Evolutionary conservation across 768 basidiomycete genomes (phyloP).

Genomic region (Fomitopsis pulvina): DNA sequence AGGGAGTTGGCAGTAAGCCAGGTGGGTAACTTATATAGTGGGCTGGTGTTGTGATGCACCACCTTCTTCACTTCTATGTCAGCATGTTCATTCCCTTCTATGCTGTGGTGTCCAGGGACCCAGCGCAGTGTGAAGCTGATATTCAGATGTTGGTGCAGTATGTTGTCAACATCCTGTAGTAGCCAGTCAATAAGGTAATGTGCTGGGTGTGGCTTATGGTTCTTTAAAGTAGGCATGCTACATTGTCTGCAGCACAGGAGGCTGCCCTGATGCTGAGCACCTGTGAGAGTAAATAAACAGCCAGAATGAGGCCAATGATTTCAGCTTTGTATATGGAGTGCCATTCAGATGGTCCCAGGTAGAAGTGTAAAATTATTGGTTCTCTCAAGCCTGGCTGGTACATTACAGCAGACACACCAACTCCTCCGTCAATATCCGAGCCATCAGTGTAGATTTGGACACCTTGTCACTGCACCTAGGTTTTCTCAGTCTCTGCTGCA

Average conservation of each 20-base stretch:
- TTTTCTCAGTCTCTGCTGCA: constrained; percentile 4
- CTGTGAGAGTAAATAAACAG: constrained; percentile 17
- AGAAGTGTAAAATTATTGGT: constrained; percentile 1
- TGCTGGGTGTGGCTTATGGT: not conserved
- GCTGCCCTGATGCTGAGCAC: not conserved
- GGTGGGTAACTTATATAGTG: not conserved
- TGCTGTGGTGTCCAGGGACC: constrained; percentile 9
- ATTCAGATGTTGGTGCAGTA: not conserved
- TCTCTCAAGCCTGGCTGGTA: not conserved
- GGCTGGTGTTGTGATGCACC: not conserved
- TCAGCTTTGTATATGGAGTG: constrained; percentile 28
- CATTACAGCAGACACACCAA: constrained; percentile 26
- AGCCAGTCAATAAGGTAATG: constrained; percentile 7
- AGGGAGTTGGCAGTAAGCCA: constrained; percentile 8
- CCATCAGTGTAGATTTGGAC: constrained; percentile 24
- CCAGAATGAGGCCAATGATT: constrained; percentile 20
- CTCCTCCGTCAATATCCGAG: constrained; percentile 19
- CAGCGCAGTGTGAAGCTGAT: constrained; percentile 6
- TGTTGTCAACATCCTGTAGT: not conserved
- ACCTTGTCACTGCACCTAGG: not conserved
- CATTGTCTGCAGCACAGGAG: constrained; percentile 9
- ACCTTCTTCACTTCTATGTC: constrained; percentile 9
- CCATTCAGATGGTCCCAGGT: constrained; percentile 16
- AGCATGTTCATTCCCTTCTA: constrained; percentile 10
- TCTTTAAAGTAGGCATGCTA: not conserved